Evolutionary conservation across 108 stramenopile species (phyloP).

Genomic region (Chaetoceros tenuissimus): DNA sequence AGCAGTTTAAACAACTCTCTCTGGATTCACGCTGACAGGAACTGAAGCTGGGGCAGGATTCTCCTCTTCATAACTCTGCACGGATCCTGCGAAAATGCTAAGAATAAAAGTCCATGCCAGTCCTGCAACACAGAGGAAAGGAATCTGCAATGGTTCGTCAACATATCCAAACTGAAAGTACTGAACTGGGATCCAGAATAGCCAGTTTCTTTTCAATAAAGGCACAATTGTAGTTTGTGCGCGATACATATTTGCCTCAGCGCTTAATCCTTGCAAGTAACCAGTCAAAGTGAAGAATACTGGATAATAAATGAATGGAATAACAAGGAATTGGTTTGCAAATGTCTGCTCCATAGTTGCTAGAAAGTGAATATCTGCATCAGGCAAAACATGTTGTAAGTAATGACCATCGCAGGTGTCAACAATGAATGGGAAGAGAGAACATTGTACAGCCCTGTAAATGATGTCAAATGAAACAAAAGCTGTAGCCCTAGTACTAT

Average conservation of each 20-base stretch:
- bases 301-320: conserved; percentile 42
- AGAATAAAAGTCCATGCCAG: conserved; percentile 30
- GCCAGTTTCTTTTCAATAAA: conserved; percentile 37
- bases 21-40: too few relatives aligned
- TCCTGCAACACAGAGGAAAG: conserved; percentile 25
- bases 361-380: conserved; percentile 4
- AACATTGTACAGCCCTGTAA: conserved; percentile 38
- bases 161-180: conserved; percentile 45
- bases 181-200: conserved; percentile 62
- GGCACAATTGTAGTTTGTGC: conserved; percentile 38
- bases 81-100: conserved; percentile 17
- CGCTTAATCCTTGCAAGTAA: conserved; percentile 29
- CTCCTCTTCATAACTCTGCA: conserved; percentile 8
- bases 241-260: conserved; percentile 21
- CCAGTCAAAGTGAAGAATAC: conserved; percentile 57
- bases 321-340: conserved; percentile 33
- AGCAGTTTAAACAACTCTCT: too few relatives aligned
- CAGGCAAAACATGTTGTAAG: conserved; percentile 6
- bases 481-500: conserved; percentile 24
- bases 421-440: conserved; percentile 24
- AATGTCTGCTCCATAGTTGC: conserved; percentile 49
- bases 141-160: conserved; percentile 32
- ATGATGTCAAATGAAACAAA: conserved; percentile 44
- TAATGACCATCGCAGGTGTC: conserved; percentile 26
- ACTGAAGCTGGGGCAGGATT: too few relatives aligned